Evolutionary conservation across 1,284 basidiomycete species (phyloP), one percentile per base, ranked within the genome.

Genomic region (Dichomitus squalens): DNA sequence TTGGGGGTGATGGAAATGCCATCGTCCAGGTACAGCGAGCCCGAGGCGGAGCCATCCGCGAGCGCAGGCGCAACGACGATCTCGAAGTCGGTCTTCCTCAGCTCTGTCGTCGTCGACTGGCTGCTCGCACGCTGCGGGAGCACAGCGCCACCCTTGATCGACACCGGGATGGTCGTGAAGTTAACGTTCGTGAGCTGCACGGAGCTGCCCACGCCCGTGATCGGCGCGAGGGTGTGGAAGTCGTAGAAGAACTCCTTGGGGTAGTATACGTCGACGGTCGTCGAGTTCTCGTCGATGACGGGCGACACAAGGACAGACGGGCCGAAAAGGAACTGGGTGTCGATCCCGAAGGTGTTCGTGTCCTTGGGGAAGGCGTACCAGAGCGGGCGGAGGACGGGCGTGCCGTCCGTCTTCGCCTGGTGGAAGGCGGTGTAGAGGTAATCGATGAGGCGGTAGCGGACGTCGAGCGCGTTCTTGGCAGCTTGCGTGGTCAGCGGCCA

Each of bases 391-490:
- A 88, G 72, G 25, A 87, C 76, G 2, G 87, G 85, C 1, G 85
- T 84, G 14, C 86, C 87, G 63, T 84, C 81, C n/a, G 74, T 52
- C 53, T 76, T 72, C 12, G 84, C 82, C 49, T 79, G 68, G 69
- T 89, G 86, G 75, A 90, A 81, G 2, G 84, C 79, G 4, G 88
- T 89, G 72, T 89, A 90, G 58, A 89, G 71, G 74, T 90, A 90
- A 69, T 90, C 87, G 55, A 90, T 65, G 4, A 90, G 75, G 53
- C 85, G 83, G 66, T 89, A 88, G 20, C 86, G 77, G 43, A 84
- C 86, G 61, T 83, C 78, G 48, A 89, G 71, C 0, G 79, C 86
- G 55, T 83, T 84, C 64, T 77, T 80, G 0, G 86, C 85, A 9
- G 88, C 86, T 57, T 79, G 68, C 1, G 86, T 76, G 14, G 85